Evolutionary conservation across 192 early-diverging fungal genomes (phyloP), one percentile per base, ranked within the genome.

Genomic region (Globomyces pollinis-pini): DNA sequence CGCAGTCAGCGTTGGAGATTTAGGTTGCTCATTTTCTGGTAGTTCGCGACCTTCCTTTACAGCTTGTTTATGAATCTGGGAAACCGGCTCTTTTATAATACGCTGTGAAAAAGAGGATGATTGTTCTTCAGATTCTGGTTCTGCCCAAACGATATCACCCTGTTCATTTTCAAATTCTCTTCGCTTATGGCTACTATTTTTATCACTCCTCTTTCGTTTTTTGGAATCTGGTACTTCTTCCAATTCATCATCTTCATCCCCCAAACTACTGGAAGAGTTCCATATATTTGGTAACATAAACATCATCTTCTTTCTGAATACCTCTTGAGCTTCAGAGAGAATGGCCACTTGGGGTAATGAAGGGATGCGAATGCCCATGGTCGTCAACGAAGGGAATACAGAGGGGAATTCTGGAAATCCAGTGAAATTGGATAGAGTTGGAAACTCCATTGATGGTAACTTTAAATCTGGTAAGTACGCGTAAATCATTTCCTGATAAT

Each of bases 401-500:
- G n/a, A n/a, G n/a, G n/a, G n/a, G n/a, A n/a, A n/a, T n/a, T n/a
- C n/a, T n/a, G n/a, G n/a, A 31, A 64, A 38, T 34, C 26, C 44
- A n/a, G 13, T 49, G 45, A 32, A 32, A 7, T 9, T 42, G 28
- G 39, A 57, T 38, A 44, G 57, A 30, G 38, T 51, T 36, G 50
- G 43, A 33, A 30, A 57, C 47, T 31, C 21, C 9, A 38, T 41
- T 29, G 53, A 18, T 18, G 38, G 32, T 20, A 36, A 21, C 6
- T 42, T 33, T 11, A 69, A 34, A 33, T 63, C 43, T 1, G 73
- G 73, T 20, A 75, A 52, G 38, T 77, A 73, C 0, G 71, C 63
- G 32, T 59, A 41, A 18, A 77, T 60, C 15, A 77, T 35, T 45
- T 68, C 42, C 7, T 50, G 61, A 56, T 77, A 77, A 62, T 77